Conservation (phyloP, 1,284 basidiomycete species). For the Naganishia sp. region DNA sequence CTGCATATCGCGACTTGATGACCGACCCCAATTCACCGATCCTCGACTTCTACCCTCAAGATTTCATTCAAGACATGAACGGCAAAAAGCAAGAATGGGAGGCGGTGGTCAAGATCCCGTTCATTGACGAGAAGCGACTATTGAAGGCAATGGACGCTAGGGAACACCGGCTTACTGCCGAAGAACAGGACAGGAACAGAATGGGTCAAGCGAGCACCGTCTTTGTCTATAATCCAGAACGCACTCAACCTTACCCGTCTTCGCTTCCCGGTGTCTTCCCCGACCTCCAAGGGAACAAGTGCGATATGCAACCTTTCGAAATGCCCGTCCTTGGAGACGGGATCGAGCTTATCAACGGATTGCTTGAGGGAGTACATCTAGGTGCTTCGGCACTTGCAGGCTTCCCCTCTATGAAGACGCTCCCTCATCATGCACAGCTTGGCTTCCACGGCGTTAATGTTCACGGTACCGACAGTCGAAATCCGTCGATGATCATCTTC, state of each 20-base stretch:
- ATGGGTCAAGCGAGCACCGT: slow-evolving; percentile 72
- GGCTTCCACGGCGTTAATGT: slow-evolving; percentile 90
- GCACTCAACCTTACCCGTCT: slow-evolving; percentile 74
- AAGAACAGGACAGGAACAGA: slow-evolving; percentile 75
- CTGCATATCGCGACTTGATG: slow-evolving; percentile 88
- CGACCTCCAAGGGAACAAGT: slow-evolving; percentile 77
- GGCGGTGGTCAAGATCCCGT: slow-evolving; percentile 97
- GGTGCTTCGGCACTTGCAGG: slow-evolving; percentile 87
- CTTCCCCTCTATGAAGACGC: slow-evolving; percentile 90
- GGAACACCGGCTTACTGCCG: slow-evolving; percentile 72
- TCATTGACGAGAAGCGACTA: slow-evolving; percentile 83
- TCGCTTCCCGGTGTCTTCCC: slow-evolving; percentile 95
- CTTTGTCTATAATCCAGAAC: slow-evolving; percentile 70
- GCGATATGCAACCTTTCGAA: slow-evolving; percentile 75
- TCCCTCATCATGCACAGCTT: slow-evolving; percentile 74
- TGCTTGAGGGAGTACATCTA: slow-evolving; percentile 84
- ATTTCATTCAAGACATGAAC: slow-evolving; percentile 92
- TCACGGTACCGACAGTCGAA: slow-evolving; percentile 84
- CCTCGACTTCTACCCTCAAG: slow-evolving; percentile 87
- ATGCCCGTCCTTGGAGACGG: slow-evolving; percentile 82
- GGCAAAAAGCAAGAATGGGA: slow-evolving; percentile 99
- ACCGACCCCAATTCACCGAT: slow-evolving; percentile 81
- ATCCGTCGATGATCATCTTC: slow-evolving; percentile 88
- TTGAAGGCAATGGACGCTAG: slow-evolving; percentile 81
- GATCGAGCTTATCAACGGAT: slow-evolving; percentile 78